A percentile compares a stretch with the other conserved stretches of the same genome.
Evolutionary conservation across 106 monocot species (phyloP).

Genomic region (Xerophyta viscosa): DNA sequence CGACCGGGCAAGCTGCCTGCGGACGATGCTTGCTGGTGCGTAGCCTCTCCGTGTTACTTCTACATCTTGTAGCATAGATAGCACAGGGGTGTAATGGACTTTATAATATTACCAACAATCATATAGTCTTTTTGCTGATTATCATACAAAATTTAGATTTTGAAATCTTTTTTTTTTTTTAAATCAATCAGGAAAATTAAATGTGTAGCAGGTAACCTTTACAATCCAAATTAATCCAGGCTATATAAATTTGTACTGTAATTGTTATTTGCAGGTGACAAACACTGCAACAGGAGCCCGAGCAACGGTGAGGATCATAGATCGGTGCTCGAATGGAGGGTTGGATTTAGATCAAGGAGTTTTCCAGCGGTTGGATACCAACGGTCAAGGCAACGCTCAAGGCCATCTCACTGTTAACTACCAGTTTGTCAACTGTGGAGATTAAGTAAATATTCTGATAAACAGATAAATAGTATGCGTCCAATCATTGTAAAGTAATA

Average conservation of each 20-base stretch:
- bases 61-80: neutral
- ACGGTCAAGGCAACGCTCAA: conserved; percentile 4
- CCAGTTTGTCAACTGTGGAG: conserved; percentile 16
- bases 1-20: conserved; percentile 16
- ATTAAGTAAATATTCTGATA: neutral
- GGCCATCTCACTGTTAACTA: conserved; percentile 24
- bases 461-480: neutral
- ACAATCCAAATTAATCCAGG: too few species aligned
- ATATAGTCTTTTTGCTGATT: neutral
- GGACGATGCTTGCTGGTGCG: conserved; percentile 27
- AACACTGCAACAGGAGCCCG: conserved; percentile 21
- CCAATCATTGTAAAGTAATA: neutral
- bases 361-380: conserved; percentile 20
- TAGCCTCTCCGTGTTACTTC: too few species aligned
- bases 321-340: conserved; percentile 30
- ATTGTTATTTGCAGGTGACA: conserved; percentile 11
- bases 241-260: too few species aligned
- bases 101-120: neutral
- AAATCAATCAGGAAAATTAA: neutral
- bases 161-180: neutral
- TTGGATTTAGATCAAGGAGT: conserved; percentile 20
- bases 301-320: conserved; percentile 30
- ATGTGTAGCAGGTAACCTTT: too few species aligned
- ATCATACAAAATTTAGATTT: neutral
- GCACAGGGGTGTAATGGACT: neutral